Base-by-base conservation (phyloP, 2,329 filamentous ascomycete genomes). In the Rutstroemia sp. region DNA sequence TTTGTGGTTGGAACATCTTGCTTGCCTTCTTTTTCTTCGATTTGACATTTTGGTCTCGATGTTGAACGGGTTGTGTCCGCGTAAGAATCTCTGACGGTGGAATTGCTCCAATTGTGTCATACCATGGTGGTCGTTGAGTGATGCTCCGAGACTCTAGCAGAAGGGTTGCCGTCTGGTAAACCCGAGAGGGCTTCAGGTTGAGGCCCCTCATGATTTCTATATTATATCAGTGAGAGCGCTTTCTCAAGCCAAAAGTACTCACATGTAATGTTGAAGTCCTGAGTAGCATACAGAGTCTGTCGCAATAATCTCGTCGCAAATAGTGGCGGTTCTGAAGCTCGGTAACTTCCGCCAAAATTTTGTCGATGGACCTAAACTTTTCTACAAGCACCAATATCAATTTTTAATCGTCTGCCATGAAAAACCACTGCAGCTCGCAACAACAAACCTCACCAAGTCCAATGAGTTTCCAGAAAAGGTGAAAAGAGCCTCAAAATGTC, bases 1-100 rank as follows among this genome's bases (percentile, higher is more conserved):
- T 74, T 62, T 91, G 81, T 1, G 94, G 94, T 65, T 85, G 83
- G 76, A 92, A 97, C 65, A 96, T 75, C 64, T 84, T 83, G 72
- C 83, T 90, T 30, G 87, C 78, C 70, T 86, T 88, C 69, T 77
- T 77, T 38, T 68, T 69, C 47, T 78, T 76, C 6, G 60, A 61
- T 17, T 60, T 64, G 8, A 47, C 51, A 21, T 59, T 60, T 4
- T 64, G 62, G 25, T 65, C 53, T 48, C 68, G 69, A 65, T 81
- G 79, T 55, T 76, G 73, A 16, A 73, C 68, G 2, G 81, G 75
- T 54, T 79, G 70, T 5, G 77, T 76, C 55, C 83, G 77, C 25
- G 78, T 78, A 58, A 83, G 69, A 42, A 78, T 76, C 69, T 86
- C 81, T 63, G 79, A 70, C 4, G 83, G 83, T 38, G 82, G 82